Percentiles rank a stretch among this genome's conserved stretches.
Conservation (phyloP, 441 rosid species). For the Euphorbia schlechtendalii region DNA sequence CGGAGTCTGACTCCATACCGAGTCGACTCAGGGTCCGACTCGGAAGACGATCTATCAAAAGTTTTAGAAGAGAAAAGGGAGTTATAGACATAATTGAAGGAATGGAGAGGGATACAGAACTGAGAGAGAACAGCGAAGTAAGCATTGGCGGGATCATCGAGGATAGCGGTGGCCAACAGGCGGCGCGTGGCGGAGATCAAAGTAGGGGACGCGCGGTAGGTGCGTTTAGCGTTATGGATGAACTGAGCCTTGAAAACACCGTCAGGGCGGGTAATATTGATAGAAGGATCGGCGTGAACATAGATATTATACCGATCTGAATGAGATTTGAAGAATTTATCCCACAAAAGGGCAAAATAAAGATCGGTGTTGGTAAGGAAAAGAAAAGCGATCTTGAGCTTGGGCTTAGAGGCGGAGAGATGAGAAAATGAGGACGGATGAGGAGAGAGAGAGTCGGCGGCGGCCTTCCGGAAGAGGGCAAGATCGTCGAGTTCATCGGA, state of each 20-base stretch:
- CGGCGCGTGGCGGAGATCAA: constrained; percentile 85
- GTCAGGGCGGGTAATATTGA: constrained; percentile 42
- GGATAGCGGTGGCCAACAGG: constrained; percentile 72
- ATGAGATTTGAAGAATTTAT: constrained; percentile 42
- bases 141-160: constrained; percentile 77
- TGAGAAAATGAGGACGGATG: constrained; percentile 41
- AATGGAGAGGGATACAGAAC: constrained; percentile 76
- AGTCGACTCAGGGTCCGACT: constrained; percentile 30
- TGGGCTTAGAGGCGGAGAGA: constrained; percentile 49
- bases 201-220: constrained; percentile 80
- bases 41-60: constrained; percentile 40
- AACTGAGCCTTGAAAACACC: constrained; percentile 46
- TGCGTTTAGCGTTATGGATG: constrained; percentile 54
- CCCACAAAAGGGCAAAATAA: constrained; percentile 67
- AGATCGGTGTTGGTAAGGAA: constrained; percentile 86
- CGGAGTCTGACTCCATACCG: constrained; percentile 37
- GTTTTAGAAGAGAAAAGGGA: constrained; percentile 26
- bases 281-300: constrained; percentile 79
- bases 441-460: constrained; percentile 29
- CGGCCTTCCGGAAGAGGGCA: constrained; percentile 44
- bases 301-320: constrained; percentile 56
- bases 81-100: constrained; percentile 54
- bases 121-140: constrained; percentile 83
- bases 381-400: constrained; percentile 62
- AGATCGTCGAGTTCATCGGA: constrained; percentile 63